Conservation (phyloP, 441 rosid species). For the Croton setiger region DNA sequence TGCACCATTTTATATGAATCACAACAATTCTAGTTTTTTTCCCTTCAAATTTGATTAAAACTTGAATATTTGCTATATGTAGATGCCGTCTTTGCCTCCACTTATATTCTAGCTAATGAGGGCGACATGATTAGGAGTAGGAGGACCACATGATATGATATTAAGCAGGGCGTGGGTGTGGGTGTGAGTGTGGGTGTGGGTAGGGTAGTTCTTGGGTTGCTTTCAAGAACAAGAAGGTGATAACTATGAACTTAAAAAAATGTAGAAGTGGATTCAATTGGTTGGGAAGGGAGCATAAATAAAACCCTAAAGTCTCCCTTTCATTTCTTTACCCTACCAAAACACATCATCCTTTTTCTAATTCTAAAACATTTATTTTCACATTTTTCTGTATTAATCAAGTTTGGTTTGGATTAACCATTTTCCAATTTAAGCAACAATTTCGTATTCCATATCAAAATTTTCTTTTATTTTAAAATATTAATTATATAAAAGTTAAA, state of each 20-base stretch:
- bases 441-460: too few relatives aligned
- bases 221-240: constrained; percentile 53
- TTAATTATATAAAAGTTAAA: too few relatives aligned
- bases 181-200: constrained; percentile 16
- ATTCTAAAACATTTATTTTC: too few relatives aligned
- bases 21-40: too few relatives aligned
- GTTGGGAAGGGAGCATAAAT: constrained; percentile 34
- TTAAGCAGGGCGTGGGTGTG: constrained; percentile 3
- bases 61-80: constrained; percentile 48
- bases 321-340: constrained; percentile 24
- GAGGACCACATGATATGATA: constrained; percentile 67
- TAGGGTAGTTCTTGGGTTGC: constrained; percentile 67
- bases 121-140: constrained; percentile 39
- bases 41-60: too few relatives aligned
- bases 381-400: constrained; percentile 1
- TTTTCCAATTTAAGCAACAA: constrained; percentile 18
- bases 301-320: constrained; percentile 28
- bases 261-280: constrained; percentile 19
- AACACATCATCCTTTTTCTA: background rate
- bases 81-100: constrained; percentile 63
- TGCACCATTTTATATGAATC: too few relatives aligned
- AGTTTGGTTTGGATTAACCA: constrained; percentile 30
- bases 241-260: constrained; percentile 32
- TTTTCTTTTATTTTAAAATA: too few relatives aligned
- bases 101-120: constrained; percentile 34